Conservation (phyloP, 495 filamentous ascomycete species). For the Aspergillus steynii region DNA sequence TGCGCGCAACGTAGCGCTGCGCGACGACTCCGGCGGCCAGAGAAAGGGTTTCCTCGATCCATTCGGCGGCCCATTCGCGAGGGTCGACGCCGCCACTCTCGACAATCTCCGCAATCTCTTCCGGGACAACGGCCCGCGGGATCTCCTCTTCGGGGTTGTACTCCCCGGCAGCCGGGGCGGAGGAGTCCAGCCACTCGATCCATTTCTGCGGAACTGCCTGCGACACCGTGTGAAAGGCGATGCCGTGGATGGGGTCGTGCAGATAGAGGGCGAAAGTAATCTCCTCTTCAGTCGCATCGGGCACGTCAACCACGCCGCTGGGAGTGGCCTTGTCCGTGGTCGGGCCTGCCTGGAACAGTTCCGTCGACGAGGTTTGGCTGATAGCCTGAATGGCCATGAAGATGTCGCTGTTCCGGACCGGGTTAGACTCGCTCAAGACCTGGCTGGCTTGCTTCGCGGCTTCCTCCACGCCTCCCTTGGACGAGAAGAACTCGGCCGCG, state of each 20-base stretch:
- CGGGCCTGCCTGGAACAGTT: slow-evolving; percentile 66
- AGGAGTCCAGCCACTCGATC: slow-evolving; percentile 89
- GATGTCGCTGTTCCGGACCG: slow-evolving; percentile 87
- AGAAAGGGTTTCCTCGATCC: slow-evolving; percentile 88
- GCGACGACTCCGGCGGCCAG: slow-evolving; percentile 82
- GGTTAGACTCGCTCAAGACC: slow-evolving; percentile 76
- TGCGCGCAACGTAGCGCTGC: slow-evolving; percentile 91
- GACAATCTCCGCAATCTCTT: slow-evolving; percentile 85
- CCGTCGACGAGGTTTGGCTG: slow-evolving; percentile 56
- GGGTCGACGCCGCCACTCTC: slow-evolving; percentile 89
- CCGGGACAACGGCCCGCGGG: slow-evolving; percentile 58
- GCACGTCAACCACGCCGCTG: slow-evolving; percentile 51
- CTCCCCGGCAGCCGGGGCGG: slow-evolving; percentile 52
- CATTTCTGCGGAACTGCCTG: slow-evolving; percentile 84
- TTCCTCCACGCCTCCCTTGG: slow-evolving; percentile 74
- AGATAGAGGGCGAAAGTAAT: slow-evolving; percentile 88
- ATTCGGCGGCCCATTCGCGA: slow-evolving; percentile 94
- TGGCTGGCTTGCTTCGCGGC: slow-evolving; percentile 76
- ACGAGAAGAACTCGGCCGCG: slow-evolving; percentile 75
- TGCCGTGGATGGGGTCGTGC: slow-evolving; percentile 88
- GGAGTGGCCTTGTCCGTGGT: slow-evolving; percentile 55
- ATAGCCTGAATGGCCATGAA: slow-evolving; percentile 94
- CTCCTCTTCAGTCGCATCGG: slow-evolving; percentile 54
- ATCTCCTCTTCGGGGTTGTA: slow-evolving; percentile 33
- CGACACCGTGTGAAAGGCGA: slow-evolving; percentile 80